phyloP scores from a whole-genome alignment of 2,329 filamentous ascomycete species.

The Fusarium tanahbumbuense region DNA sequence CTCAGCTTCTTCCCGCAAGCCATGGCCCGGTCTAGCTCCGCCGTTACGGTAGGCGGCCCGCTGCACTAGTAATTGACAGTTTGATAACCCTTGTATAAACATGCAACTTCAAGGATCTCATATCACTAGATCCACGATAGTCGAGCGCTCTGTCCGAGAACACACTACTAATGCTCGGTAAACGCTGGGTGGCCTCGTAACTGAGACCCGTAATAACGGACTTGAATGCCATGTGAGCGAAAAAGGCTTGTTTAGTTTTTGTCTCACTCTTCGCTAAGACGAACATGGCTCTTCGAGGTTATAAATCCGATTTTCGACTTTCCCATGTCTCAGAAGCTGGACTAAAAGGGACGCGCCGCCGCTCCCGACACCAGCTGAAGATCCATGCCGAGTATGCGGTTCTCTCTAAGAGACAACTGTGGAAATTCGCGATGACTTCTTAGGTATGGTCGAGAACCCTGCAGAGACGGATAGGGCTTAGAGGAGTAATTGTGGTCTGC shows the following conservation, averaged over 20 bases:
- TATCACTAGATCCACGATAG: constrained; percentile 29
- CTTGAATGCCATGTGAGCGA: constrained; percentile 11
- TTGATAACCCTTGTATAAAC: constrained; percentile 21
- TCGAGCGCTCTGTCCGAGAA: constrained; percentile 11
- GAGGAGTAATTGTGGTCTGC: constrained; percentile 5
- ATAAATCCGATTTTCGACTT: constrained; percentile 20
- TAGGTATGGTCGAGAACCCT: constrained; percentile 22
- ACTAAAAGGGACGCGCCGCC: constrained; percentile 24
- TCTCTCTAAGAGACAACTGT: background rate
- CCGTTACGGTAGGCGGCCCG: background rate
- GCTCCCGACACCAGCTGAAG: constrained; percentile 30
- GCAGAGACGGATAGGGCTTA: background rate
- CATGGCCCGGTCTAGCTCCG: background rate
- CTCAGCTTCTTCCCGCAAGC: constrained; percentile 14
- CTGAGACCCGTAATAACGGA: constrained; percentile 1
- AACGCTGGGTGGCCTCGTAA: background rate
- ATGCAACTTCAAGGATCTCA: constrained; percentile 30
- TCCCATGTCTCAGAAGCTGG: constrained; percentile 20
- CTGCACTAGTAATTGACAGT: background rate
- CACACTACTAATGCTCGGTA: background rate
- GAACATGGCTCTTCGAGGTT: constrained; percentile 2
- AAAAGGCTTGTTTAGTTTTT: constrained; percentile 22
- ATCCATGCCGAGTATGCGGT: constrained; percentile 3
- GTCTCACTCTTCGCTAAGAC: background rate
- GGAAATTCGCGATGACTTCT: constrained; percentile 10